Base-by-base conservation (phyloP, 208 protist genomes). In the Leishmania tropica region DNA sequence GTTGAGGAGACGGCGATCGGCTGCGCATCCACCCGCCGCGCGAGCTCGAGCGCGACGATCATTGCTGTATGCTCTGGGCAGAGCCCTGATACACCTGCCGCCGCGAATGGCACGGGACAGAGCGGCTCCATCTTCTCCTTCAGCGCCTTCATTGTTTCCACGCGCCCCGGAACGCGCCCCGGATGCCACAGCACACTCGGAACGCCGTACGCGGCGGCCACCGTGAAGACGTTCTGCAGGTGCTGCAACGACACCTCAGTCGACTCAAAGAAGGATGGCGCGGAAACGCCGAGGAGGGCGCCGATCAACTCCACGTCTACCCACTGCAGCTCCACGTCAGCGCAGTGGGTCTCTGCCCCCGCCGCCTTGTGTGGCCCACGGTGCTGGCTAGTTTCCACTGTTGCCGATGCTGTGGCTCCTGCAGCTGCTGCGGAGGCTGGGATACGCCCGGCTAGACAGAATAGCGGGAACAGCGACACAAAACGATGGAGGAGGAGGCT, bases 41-140 rank as follows among this genome's bases (percentile, higher is more conserved):
- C 91, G 19, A 96, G 83, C 77, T 93, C 89, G n/a, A 96, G 73
- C 17, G 88, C 87, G 42, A 94, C 93, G 74, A 94, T 74, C 88
- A 93, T 91, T 48, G 93, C 93, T n/a, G 91, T 94, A 84, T 94
- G 90, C 76, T 96, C 93, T 15, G 93, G 93, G 3, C 87, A 91
- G 10, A 95, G 68, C 21, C 86, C 89, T 6, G 76, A 81, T 2
- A 81, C 83, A 40, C 84, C 83, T 19, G 56, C 53, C 11, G 71
- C 54, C 56, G 77, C 56, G 65, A 64, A 76, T 13, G 83, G 75
- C 58, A 80, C 15, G 1, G 79, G 67, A n/a, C 76, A 81, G 65
- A 86, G 47, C 15, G 78, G 67, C 35, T 79, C 75, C 24, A 83
- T 76, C 31, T 81, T 71, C 5, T 84, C 79, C 35, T 78, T 81